Percentiles rank a stretch among this genome's conserved stretches.
Conservation (phyloP, 352 stramenopile species). For the Phytophthora agathidicida region DNA sequence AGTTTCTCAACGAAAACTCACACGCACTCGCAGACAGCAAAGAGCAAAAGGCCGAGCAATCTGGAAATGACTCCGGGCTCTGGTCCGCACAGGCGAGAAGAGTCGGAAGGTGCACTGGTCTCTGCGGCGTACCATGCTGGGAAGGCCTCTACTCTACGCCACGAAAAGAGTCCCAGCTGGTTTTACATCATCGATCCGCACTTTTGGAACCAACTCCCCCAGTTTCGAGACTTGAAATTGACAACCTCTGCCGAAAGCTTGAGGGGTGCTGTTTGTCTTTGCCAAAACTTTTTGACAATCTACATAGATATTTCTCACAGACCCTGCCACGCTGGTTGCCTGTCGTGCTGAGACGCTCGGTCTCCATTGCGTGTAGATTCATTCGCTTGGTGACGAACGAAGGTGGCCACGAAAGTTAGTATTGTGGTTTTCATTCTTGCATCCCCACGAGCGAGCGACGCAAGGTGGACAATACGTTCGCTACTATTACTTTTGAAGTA, state of each 20-base stretch:
- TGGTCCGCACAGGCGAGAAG: slow-evolving; percentile 29
- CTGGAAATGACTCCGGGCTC: slow-evolving; percentile 29
- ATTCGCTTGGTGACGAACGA: not conserved
- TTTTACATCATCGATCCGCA: slow-evolving; percentile 21
- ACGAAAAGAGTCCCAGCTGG: slow-evolving; percentile 33
- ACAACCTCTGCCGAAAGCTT: slow-evolving; percentile 10
- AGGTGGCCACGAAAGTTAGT: too few relatives aligned
- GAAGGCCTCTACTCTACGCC: slow-evolving; percentile 30
- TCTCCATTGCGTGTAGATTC: too few relatives aligned
- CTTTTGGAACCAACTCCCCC: slow-evolving; percentile 10
- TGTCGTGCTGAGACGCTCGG: too few relatives aligned
- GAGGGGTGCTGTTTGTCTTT: too few relatives aligned
- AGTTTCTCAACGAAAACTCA: too few relatives aligned
- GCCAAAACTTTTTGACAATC: too few relatives aligned
- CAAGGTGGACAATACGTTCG: slow-evolving; percentile 23
- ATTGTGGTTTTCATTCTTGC: too few relatives aligned
- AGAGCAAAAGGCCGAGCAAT: slow-evolving; percentile 32
- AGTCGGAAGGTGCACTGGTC: slow-evolving; percentile 30
- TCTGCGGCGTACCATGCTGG: slow-evolving; percentile 1
- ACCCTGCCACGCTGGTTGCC: too few relatives aligned
- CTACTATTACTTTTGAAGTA: too few relatives aligned
- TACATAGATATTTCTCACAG: too few relatives aligned
- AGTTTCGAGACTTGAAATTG: not conserved
- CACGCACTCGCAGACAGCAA: slow-evolving; percentile 13
- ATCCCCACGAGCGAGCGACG: slow-evolving; percentile 33